These are phyloP conservation scores for Herpetomonas tarakana DNA, from an alignment of 208 protist genomes.

Conservation along the genomic window DNA sequence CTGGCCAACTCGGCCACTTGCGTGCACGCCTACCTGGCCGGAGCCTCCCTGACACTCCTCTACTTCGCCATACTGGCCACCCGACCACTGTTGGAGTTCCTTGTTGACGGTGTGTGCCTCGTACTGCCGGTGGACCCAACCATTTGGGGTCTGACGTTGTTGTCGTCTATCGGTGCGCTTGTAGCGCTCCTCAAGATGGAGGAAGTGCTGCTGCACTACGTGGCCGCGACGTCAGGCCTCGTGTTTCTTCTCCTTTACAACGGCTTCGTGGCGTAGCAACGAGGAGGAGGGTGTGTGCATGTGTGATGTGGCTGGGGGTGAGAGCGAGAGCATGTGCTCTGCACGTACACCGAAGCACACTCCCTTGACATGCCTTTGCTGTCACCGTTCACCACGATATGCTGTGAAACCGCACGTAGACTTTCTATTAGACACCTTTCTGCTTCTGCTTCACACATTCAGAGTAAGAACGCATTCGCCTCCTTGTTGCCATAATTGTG, in stretches of 20 bases:
- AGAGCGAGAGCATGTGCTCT: neutral
- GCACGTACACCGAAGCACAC: no score
- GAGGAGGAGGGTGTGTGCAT: neutral
- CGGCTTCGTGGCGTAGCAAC: conserved; percentile 38
- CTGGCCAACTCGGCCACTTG: conserved; percentile 11
- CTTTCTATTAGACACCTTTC: no score
- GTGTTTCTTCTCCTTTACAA: conserved; percentile 47
- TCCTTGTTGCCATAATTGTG: no score
- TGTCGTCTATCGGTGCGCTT: conserved; percentile 23
- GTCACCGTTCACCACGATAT: no score
- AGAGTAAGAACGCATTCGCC: no score
- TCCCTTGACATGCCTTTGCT: no score
- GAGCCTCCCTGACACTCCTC: conserved; percentile 30
- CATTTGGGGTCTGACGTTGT: conserved; percentile 51
- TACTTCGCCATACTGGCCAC: conserved; percentile 41
- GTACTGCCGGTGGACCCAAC: conserved; percentile 66
- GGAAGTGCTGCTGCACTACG: conserved; percentile 11
- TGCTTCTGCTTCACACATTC: no score
- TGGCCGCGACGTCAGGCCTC: conserved; percentile 17
- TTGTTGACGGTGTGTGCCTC: conserved; percentile 26
- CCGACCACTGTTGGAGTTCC: conserved; percentile 28
- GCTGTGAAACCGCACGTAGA: no score
- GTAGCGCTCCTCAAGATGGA: conserved; percentile 21
- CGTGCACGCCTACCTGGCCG: conserved; percentile 32
- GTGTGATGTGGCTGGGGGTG: neutral